phyloP scores from a whole-genome alignment of 768 basidiomycete species.

The Boletus rufocinnamomeus region DNA sequence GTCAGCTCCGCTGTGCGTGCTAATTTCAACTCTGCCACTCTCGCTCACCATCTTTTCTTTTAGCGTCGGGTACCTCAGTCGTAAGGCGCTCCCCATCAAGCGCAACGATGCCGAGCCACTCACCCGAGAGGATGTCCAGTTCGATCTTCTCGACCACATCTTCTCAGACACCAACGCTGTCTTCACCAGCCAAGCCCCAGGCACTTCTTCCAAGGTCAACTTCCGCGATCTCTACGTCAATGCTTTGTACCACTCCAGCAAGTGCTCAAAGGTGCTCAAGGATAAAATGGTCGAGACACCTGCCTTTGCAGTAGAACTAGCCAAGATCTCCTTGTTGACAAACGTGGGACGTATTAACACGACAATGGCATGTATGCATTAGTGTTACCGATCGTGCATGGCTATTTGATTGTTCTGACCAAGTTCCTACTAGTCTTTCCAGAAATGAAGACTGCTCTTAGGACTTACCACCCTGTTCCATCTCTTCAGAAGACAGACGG shows the following conservation, averaged over 20 bases:
- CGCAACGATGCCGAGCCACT: conserved; percentile 81
- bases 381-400: conserved; percentile 8
- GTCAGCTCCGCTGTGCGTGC: conserved; percentile 53
- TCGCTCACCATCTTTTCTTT: conserved; percentile 16
- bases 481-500: conserved; percentile 85
- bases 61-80: conserved; percentile 61
- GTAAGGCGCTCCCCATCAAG: conserved; percentile 73
- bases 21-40: conserved; percentile 10
- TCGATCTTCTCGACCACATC: conserved; percentile 77
- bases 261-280: conserved; percentile 85
- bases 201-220: conserved; percentile 54
- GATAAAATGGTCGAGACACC: conserved; percentile 86
- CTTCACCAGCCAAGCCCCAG: conserved; percentile 68
- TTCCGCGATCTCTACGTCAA: conserved; percentile 86
- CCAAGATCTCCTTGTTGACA: conserved; percentile 80
- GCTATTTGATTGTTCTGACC: conserved; percentile 21
- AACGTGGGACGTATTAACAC: conserved; percentile 93
- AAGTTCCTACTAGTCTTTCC: conserved; percentile 65
- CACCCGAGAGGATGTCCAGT: conserved; percentile 83
- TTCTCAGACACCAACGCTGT: conserved; percentile 68
- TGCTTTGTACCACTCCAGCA: conserved; percentile 75
- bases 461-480: conserved; percentile 89
- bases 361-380: conserved; percentile 77
- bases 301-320: conserved; percentile 75
- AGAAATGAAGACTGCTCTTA: conserved; percentile 88